These are phyloP conservation scores for Solanum ossicruentum DNA, from an alignment of 257 asterid species.

Conservation along the genomic window DNA sequence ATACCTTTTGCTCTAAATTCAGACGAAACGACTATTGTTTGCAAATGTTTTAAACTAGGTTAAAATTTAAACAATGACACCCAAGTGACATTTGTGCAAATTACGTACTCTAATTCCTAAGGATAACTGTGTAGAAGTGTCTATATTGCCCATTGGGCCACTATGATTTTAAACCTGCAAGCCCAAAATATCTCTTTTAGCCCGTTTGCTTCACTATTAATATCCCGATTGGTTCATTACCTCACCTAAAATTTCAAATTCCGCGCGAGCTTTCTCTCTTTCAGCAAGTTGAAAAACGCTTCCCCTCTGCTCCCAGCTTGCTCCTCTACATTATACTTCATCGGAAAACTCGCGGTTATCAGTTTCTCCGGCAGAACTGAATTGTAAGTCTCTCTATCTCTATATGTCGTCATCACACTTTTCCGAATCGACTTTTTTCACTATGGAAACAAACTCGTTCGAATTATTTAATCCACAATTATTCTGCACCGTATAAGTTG, in stretches of 20 bases:
- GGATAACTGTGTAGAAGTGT: not conserved
- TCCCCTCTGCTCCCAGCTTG: not conserved
- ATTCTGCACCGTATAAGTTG: not conserved
- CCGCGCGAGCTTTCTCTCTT: not conserved
- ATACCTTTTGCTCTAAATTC: not conserved
- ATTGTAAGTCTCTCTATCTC: not conserved
- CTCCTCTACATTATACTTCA: not conserved
- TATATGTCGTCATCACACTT: not conserved
- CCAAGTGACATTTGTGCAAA: not conserved
- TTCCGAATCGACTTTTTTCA: not conserved
- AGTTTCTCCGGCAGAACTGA: not conserved
- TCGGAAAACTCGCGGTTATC: not conserved
- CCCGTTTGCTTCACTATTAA: not conserved
- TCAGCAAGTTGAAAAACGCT: not conserved
- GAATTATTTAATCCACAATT: not conserved
- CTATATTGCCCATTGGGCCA: not conserved
- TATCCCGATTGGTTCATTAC: not conserved
- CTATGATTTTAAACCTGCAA: not conserved
- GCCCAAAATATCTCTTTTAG: not conserved
- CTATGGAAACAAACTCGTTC: not conserved
- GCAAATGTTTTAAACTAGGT: not conserved
- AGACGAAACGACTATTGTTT: not conserved
- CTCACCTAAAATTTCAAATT: not conserved
- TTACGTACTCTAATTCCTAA: not conserved
- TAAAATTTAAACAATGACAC: not conserved